Evolutionary conservation across 2,329 filamentous ascomycete genomes (phyloP), one percentile per base, ranked within the genome.

Genomic region (Ilyonectria destructans): DNA sequence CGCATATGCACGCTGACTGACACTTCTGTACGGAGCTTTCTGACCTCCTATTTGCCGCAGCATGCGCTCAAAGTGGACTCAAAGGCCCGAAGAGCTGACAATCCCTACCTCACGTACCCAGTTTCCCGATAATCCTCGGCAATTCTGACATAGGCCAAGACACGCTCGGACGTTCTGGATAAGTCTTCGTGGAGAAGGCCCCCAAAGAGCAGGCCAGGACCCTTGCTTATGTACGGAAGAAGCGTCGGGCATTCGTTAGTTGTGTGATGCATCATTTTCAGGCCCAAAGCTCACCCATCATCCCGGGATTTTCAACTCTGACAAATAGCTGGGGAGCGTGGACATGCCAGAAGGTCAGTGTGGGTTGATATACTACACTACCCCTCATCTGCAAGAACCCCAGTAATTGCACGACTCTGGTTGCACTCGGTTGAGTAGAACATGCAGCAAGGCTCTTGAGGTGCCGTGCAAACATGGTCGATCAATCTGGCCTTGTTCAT

Each of bases 241-340:
- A 29, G 48, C 48, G 7, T 10, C 8, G 51, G 31, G 31, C 17
- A 21, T 2, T 10, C 9, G n/a, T 31, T 52, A 52, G 29, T 10
- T 52, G 4, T n/a, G 21, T 54, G 51, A 54, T 54, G 37, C 29
- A 40, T 63, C 60, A 58, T 31, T 62, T 62, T 57, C 13, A 23
- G 52, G 45, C 19, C 19, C 52, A 46, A 43, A 57, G 60, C 60
- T 40, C 13, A 35, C 7, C 52, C 43, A 51, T 12, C 35, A 33
- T 21, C 60, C 52, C 33, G 43, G 33, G 60, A 51, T 63, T 63
- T 26, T 21, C 31, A 31, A 58, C 43, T 62, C 60, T 33, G 33
- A 49, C 19, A 56, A 54, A 49, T 17, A 23, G 19, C 17, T 29
- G 43, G 33, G 23, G 35, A 29, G 8, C 23, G 26, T 58, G 17